Conservation (phyloP, 768 basidiomycete genomes). For the Mycena epipterygia region DNA sequence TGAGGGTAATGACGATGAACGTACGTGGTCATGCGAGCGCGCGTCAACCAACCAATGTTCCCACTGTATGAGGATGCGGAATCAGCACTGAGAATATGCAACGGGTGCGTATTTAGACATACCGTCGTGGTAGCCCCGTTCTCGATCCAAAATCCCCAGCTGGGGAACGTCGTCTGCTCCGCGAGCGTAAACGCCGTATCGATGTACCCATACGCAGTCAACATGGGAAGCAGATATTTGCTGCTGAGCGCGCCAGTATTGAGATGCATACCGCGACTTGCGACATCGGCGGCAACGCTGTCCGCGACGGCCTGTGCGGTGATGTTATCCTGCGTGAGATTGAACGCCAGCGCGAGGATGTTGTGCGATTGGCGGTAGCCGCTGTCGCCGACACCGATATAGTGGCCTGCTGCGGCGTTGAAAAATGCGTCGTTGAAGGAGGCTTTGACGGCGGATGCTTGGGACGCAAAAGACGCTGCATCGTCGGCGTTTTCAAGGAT, state of each 20-base stretch:
- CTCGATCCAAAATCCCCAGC: constrained; percentile 47
- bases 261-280: constrained; percentile 36
- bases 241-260: constrained; percentile 45
- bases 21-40: constrained; percentile 47
- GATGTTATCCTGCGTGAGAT: constrained; percentile 36
- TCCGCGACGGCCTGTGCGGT: constrained; percentile 37
- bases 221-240: constrained; percentile 41
- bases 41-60: constrained; percentile 45
- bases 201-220: constrained; percentile 38
- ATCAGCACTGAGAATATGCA: background rate
- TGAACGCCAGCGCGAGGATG: constrained; percentile 44
- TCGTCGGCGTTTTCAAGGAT: constrained; percentile 41
- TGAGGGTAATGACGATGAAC: background rate
- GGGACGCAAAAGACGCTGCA: constrained; percentile 36
- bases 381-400: constrained; percentile 42
- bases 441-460: constrained; percentile 39
- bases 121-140: constrained; percentile 47
- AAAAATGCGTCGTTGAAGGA: constrained; percentile 44
- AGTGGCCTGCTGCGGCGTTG: constrained; percentile 36
- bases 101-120: background rate
- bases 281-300: constrained; percentile 40
- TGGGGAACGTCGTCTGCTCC: constrained; percentile 46
- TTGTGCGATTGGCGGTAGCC: constrained; percentile 48
- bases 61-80: constrained; percentile 37
- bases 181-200: constrained; percentile 43